Percentiles rank a stretch among this genome's conserved stretches.
phyloP scores from a whole-genome alignment of 441 rosid genomes.

The Euphorbia neoarborescens region DNA sequence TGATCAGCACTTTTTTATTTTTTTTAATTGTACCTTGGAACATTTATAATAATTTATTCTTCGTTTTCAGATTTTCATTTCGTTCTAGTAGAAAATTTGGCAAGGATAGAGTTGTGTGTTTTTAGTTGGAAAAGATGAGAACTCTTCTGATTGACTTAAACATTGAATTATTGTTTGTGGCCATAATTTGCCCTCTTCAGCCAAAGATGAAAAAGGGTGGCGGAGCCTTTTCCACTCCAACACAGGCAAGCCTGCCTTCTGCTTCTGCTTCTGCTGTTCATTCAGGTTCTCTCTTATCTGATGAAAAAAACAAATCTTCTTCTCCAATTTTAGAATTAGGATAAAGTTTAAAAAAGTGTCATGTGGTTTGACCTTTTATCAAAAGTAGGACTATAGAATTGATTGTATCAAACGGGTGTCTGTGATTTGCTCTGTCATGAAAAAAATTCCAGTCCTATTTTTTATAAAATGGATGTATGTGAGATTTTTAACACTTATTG shows the following conservation, averaged over 20 bases:
- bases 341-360: too few species aligned
- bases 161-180: not conserved
- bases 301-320: not conserved
- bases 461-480: too few species aligned
- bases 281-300: constrained; percentile 38
- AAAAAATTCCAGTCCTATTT: too few species aligned
- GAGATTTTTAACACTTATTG: too few species aligned
- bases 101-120: not conserved
- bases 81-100: not conserved
- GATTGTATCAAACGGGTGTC: too few species aligned
- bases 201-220: constrained; percentile 68
- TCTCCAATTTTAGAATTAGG: not conserved
- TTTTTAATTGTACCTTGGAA: not conserved
- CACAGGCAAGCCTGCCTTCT: constrained; percentile 26
- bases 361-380: too few species aligned
- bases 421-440: too few species aligned
- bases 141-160: too few species aligned
- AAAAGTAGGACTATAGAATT: too few species aligned
- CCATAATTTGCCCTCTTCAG: constrained; percentile 43
- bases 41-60: not conserved
- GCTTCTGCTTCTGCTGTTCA: constrained; percentile 27
- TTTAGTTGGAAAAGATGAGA: too few species aligned
- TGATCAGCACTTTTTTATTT: not conserved
- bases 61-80: not conserved
- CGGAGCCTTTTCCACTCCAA: constrained; percentile 30